Base-by-base conservation (phyloP, 768 basidiomycete genomes). In the Hypholoma fasciculare region DNA sequence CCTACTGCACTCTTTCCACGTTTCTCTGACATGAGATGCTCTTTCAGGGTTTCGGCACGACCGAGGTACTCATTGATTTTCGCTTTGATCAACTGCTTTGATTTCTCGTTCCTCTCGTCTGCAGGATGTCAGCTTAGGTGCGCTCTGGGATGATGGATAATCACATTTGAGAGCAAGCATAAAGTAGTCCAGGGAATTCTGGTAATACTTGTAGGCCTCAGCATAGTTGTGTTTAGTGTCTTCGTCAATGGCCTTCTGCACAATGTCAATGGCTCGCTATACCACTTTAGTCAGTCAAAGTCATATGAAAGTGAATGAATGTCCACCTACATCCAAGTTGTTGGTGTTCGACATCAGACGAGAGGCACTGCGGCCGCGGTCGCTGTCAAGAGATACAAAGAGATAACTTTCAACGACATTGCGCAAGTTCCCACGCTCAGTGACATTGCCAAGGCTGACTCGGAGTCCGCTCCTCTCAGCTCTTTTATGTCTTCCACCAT, bases 141-240 rank as follows among this genome's bases (percentile, higher is more conserved):
- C 19, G 20, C 46, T 42, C 49, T 30, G 44, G 39, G 16, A 44
- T 12, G 48, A 36, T 14, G 30, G 38, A 8, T 6, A 42, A 57
- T 52, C 62, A 95, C 94, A 96, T 74, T 95, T 96, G 70, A 94
- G 79, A 8, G 96, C 95, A 63, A 98, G 90, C 91, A 98, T 94
- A 73, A 99, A 99, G 71, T 96, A 99, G 70, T 99, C 97, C 59
- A 98, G 82, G 1, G 93, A 83, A 80, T 98, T 96, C 79, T 90
- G 89, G 76, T 97, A 97, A 63, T 87, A 84, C 77, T 92, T 96
- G 84, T 93, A 96, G 17, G 96, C 96, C 67, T 96, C 94, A 6
- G 84, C 78, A 76, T 98, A 99, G 74, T 97, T 93, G 73, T 90
- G 88, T 72, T 94, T 94, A 60, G 82, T 81, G 76, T 99, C 97